phyloP scores from a whole-genome alignment of 495 filamentous ascomycete species.

The Neurospora cerealis region DNA sequence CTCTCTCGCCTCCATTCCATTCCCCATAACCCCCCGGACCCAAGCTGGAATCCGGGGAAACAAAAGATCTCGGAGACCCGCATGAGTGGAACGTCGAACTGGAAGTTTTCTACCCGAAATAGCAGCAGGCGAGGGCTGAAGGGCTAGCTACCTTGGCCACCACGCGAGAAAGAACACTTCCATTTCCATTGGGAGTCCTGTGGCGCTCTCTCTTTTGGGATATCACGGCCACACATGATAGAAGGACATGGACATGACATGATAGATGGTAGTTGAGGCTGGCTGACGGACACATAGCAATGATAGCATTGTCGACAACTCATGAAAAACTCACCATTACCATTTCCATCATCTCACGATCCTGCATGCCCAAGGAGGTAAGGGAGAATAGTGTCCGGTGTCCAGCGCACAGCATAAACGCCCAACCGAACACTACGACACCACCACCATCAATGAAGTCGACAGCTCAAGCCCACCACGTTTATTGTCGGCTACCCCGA shows the following conservation, averaged over 20 bases:
- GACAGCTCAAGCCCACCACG: neutral
- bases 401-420: neutral
- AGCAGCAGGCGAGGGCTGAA: neutral
- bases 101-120: neutral
- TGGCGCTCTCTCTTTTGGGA: neutral
- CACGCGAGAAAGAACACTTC: neutral
- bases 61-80: neutral
- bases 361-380: neutral
- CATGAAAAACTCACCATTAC: neutral
- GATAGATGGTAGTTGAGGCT: neutral
- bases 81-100: neutral
- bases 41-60: neutral
- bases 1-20: neutral
- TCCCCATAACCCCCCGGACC: neutral
- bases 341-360: neutral
- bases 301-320: neutral
- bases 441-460: neutral
- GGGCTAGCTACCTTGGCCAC: neutral
- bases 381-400: neutral
- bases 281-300: neutral
- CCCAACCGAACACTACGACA: neutral
- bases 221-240: neutral
- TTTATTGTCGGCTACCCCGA: neutral
- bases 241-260: neutral
- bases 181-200: neutral